Conservation (phyloP, 495 filamentous ascomycete species). For the Penicillium pulvis region DNA sequence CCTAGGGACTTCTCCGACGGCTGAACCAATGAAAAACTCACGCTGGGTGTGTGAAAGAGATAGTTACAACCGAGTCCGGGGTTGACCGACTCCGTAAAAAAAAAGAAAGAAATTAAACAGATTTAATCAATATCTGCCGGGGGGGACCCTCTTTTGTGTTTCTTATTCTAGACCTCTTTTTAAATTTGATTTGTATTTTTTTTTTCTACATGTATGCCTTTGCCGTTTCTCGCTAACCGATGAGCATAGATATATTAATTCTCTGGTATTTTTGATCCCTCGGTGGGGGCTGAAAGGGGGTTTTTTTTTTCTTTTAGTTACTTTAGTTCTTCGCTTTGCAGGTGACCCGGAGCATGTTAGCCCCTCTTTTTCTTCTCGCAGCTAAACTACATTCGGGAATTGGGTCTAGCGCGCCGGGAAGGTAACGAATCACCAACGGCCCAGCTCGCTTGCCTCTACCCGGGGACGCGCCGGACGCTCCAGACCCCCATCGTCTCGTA, state of each 20-base stretch:
- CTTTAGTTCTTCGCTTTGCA: not conserved
- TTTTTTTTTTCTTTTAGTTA: not conserved
- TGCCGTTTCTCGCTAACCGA: no score
- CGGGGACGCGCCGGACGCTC: constrained; percentile 4
- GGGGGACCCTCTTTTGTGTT: not conserved
- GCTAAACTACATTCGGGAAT: not conserved
- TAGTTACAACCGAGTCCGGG: not conserved
- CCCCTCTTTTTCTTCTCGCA: constrained; percentile 2
- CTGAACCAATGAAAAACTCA: not conserved
- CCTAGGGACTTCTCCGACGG: not conserved
- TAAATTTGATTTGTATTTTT: not conserved
- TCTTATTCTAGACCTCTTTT: not conserved
- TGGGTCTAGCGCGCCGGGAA: not conserved
- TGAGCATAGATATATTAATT: no score
- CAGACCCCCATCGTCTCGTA: constrained; percentile 16
- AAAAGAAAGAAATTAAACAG: no score
- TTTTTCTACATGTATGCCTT: not conserved
- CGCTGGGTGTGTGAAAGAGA: not conserved
- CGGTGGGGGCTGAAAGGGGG: constrained; percentile 2
- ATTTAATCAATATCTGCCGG: not conserved
- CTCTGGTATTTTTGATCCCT: not conserved
- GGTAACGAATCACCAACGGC: constrained; percentile 15
- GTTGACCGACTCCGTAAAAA: no score
- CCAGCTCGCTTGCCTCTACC: constrained; percentile 31
- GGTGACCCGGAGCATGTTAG: not conserved